phyloP scores from a whole-genome alignment of 1,284 basidiomycete genomes.

The Boletus smithii region DNA sequence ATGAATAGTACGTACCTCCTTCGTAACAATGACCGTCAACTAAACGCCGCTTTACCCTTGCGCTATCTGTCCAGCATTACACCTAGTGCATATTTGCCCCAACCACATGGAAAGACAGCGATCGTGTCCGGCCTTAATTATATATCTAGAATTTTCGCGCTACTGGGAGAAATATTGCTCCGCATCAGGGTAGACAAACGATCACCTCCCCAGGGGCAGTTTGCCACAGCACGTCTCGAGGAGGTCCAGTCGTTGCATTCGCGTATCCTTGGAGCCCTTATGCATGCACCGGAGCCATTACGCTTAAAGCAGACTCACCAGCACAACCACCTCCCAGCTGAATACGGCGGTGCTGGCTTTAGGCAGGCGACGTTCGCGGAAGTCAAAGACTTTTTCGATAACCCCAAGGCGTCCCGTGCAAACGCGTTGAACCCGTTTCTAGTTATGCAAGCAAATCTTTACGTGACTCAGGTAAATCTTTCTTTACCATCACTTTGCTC shows the following conservation, averaged over 20 bases:
- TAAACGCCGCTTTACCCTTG: slow-evolving; percentile 19
- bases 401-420: slow-evolving; percentile 77
- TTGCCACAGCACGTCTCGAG: slow-evolving; percentile 75
- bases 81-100: slow-evolving; percentile 71
- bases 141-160: slow-evolving; percentile 78
- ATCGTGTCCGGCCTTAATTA: slow-evolving; percentile 84
- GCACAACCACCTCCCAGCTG: slow-evolving; percentile 49
- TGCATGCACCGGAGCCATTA: slow-evolving; percentile 68
- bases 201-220: slow-evolving; percentile 77
- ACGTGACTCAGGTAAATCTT: slow-evolving; percentile 72
- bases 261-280: slow-evolving; percentile 66
- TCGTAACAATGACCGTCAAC: slow-evolving; percentile 34
- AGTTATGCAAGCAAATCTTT: slow-evolving; percentile 86
- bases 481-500: background rate
- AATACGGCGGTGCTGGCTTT: slow-evolving; percentile 67
- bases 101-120: slow-evolving; percentile 79
- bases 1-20: slow-evolving; percentile 68
- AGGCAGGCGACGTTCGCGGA: slow-evolving; percentile 78
- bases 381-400: slow-evolving; percentile 85
- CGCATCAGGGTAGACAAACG: slow-evolving; percentile 81
- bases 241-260: slow-evolving; percentile 74
- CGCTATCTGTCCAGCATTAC: slow-evolving; percentile 58
- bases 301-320: slow-evolving; percentile 57
- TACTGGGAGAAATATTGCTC: slow-evolving; percentile 79
- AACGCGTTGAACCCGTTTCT: slow-evolving; percentile 84